These are phyloP conservation scores for Wickerhamomyces tratensis DNA, from an alignment of 805 yeast genomes.

Conservation along the genomic window DNA sequence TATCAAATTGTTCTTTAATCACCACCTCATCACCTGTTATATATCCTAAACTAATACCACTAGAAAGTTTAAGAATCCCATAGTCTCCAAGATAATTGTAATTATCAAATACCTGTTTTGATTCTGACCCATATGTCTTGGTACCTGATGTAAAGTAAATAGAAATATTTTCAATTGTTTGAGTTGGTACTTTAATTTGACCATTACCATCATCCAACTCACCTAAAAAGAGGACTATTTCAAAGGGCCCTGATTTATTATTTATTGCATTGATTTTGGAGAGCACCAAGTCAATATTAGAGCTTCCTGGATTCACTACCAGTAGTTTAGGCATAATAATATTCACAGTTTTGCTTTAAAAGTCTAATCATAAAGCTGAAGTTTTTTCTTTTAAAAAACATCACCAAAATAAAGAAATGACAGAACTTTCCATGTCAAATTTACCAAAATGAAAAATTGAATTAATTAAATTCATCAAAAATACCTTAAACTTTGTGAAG, in stretches of 20 bases:
- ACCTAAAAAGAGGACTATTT: constrained; percentile 42
- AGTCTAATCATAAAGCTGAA: too few species aligned
- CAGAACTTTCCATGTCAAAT: too few species aligned
- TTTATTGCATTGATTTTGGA: constrained; percentile 40
- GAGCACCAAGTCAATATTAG: constrained; percentile 20
- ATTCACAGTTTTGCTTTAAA: too few species aligned
- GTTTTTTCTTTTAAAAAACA: too few species aligned
- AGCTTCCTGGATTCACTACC: constrained; percentile 1
- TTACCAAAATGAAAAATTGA: too few species aligned
- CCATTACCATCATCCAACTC: constrained; percentile 13
- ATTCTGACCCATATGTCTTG: constrained; percentile 3
- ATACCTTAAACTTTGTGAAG: too few species aligned
- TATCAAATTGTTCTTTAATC: constrained; percentile 15
- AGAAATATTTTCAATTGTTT: constrained; percentile 6
- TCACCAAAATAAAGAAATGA: too few species aligned
- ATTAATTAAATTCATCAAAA: too few species aligned
- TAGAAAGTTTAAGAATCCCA: constrained; percentile 29
- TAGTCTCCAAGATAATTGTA: constrained; percentile 12
- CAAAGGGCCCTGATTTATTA: constrained; percentile 59
- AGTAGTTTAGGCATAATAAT: neutral
- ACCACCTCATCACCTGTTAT: constrained; percentile 21
- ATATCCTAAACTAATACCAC: constrained; percentile 40
- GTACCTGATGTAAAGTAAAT: constrained; percentile 15
- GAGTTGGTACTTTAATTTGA: neutral
- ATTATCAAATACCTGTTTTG: neutral